phyloP scores from a whole-genome alignment of 352 stramenopile species.

The Ochromonadaceae sp. region DNA sequence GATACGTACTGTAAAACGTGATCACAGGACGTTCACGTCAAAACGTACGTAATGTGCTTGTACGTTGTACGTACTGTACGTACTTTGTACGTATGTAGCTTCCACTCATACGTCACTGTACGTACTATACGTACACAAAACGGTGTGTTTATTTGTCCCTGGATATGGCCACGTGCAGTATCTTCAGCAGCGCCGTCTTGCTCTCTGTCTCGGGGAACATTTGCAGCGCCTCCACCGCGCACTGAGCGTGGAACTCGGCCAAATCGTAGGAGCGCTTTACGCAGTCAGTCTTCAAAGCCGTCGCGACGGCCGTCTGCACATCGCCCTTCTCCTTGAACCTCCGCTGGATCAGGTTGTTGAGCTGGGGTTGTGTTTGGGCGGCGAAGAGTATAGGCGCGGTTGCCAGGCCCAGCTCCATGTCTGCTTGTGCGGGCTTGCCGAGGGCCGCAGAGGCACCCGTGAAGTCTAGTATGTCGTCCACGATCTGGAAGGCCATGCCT shows the following conservation, averaged over 20 bases:
- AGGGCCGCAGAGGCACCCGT: constrained; percentile 53
- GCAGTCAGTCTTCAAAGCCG: constrained; percentile 46
- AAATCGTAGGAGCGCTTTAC: constrained; percentile 51
- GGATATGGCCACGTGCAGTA: constrained; percentile 60
- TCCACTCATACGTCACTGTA: too few species aligned
- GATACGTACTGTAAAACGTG: too few species aligned
- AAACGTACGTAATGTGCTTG: too few species aligned
- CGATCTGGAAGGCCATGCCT: constrained; percentile 94
- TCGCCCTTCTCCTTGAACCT: constrained; percentile 60
- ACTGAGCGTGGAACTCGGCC: constrained; percentile 55
- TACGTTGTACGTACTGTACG: too few species aligned
- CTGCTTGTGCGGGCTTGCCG: constrained; percentile 90
- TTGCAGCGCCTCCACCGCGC: constrained; percentile 48
- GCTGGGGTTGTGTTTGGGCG: constrained; percentile 70
- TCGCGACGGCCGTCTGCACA: constrained; percentile 49
- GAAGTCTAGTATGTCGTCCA: constrained; percentile 98
- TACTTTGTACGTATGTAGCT: too few species aligned
- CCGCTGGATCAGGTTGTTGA: constrained; percentile 51
- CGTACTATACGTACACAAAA: too few species aligned
- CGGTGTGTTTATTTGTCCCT: constrained; percentile 47
- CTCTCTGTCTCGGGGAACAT: constrained; percentile 46
- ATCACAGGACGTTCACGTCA: too few species aligned
- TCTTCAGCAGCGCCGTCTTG: constrained; percentile 50
- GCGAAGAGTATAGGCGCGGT: constrained; percentile 93
- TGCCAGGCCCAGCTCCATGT: constrained; percentile 88